Base-by-base conservation (phyloP, 1,139 yeast genomes). In the Yamadazyma trypodendri region DNA sequence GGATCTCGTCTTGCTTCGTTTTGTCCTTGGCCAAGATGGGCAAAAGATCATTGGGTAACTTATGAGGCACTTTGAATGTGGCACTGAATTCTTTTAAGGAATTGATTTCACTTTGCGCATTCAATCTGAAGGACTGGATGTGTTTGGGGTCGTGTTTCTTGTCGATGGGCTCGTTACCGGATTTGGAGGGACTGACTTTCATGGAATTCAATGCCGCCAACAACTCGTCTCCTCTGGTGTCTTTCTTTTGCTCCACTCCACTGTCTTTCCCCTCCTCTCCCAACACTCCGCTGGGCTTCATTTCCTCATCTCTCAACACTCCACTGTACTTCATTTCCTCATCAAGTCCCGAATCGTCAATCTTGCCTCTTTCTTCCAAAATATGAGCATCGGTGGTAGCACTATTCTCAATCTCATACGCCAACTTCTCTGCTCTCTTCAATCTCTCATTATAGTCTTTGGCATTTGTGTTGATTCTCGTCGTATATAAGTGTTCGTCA, bases 401-500 rank as follows among this genome's bases (percentile, higher is more conserved):
- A 47, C 79, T 84, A 31, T 71, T 63, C 57, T 85, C 94, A 50
- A 92, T 92, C 55, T 92, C 97, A 33, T 68, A 72, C 1, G 97
- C 97, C 43, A 94, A 60, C 48, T 68, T 68, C 34, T 83, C 90
- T 3, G 98, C 99, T 46, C 76, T 77, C 40, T 71, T 75, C 46
- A 81, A 70, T 39, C 86, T 72, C 52, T 75, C 74, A 34, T 72
- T 63, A 57, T 79, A 94, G 49, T 85, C 88, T 10, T 96, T 92
- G 39, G 84, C 86, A 28, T 73, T 61, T 36, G 73, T 83, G 57
- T 90, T 79, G 52, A 92, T 82, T 46, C 79, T 77, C 1, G 97
- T 90, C 17, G 98, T 94, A 61, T 92, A 92, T 49, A 84, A 70
- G 56, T 83, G 82, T 61, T 92, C 99, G 60, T 92, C 95, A 60